Conservation (phyloP, 2,329 filamentous ascomycete species). For the Penicillium corylophilum region DNA sequence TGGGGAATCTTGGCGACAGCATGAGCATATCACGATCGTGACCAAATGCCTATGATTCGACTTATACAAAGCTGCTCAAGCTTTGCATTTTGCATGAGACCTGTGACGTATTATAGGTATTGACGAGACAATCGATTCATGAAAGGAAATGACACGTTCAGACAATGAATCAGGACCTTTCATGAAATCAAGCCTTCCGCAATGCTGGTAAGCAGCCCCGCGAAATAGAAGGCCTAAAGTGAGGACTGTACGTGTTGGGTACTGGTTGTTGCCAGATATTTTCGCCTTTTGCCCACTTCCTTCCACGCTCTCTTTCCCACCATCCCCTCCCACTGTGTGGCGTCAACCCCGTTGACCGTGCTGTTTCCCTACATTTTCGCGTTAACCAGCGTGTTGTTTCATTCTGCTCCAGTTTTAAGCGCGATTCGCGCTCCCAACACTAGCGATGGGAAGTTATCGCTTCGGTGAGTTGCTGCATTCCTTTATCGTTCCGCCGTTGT, state of each 20-base stretch:
- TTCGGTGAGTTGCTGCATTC: constrained; percentile 25
- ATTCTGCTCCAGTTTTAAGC: background rate
- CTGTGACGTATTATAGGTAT: background rate
- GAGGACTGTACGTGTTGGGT: background rate
- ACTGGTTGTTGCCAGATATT: background rate
- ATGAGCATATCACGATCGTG: background rate
- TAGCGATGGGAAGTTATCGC: constrained; percentile 14
- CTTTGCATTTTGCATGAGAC: background rate
- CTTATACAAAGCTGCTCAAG: background rate
- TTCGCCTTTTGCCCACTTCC: background rate
- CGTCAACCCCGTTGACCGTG: background rate
- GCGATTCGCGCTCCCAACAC: background rate
- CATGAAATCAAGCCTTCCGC: too few relatives aligned
- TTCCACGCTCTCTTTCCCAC: background rate
- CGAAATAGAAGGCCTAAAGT: background rate
- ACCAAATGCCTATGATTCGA: background rate
- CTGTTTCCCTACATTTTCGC: background rate
- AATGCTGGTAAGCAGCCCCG: background rate
- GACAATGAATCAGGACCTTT: too few relatives aligned
- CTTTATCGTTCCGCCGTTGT: background rate
- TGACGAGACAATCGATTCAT: background rate
- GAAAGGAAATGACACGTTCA: too few relatives aligned
- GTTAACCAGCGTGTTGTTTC: background rate
- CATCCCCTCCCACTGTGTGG: background rate
- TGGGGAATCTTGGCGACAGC: background rate